Percentiles rank a stretch among this genome's conserved stretches.
These are phyloP conservation scores for Candida freyschussii DNA, from an alignment of 1,139 yeast genomes.

Conservation along the genomic window DNA sequence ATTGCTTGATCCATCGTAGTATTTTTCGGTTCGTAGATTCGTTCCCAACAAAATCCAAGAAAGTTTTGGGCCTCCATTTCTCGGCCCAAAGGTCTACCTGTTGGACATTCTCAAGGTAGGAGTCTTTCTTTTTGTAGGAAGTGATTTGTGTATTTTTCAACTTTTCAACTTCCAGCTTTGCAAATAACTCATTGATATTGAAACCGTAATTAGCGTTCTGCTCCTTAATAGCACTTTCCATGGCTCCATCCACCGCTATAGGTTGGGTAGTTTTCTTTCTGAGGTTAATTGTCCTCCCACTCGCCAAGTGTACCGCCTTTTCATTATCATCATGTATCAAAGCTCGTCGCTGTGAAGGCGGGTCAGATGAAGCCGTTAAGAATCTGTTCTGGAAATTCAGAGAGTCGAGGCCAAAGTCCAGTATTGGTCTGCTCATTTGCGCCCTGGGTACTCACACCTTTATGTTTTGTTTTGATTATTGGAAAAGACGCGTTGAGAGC, in stretches of 20 bases:
- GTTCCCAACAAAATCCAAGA: conserved; percentile 74
- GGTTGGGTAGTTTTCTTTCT: conserved; percentile 16
- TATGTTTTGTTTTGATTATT: too few species aligned
- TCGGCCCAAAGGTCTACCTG: conserved; percentile 57
- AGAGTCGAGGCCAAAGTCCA: conserved; percentile 18
- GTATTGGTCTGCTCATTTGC: conserved; percentile 18
- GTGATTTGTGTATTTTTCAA: conserved; percentile 4
- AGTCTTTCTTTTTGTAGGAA: not conserved
- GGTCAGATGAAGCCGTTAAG: conserved; percentile 5
- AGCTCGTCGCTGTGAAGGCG: not conserved
- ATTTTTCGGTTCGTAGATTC: conserved; percentile 71
- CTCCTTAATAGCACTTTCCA: conserved; percentile 1
- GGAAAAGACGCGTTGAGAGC: too few species aligned
- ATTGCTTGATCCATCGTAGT: conserved; percentile 74
- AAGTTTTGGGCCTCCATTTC: conserved; percentile 73
- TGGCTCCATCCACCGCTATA: not conserved
- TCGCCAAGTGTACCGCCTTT: conserved; percentile 15
- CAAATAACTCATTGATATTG: conserved; percentile 31
- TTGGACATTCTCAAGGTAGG: conserved; percentile 2
- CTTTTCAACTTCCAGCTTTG: conserved; percentile 26
- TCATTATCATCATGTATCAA: conserved; percentile 8
- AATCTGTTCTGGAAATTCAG: conserved; percentile 19
- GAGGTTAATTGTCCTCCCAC: conserved; percentile 22
- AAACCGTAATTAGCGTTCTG: conserved; percentile 29
- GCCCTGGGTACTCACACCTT: too few species aligned